phyloP scores from a whole-genome alignment of 495 filamentous ascomycete genomes.

The Sporormia fimetaria region DNA sequence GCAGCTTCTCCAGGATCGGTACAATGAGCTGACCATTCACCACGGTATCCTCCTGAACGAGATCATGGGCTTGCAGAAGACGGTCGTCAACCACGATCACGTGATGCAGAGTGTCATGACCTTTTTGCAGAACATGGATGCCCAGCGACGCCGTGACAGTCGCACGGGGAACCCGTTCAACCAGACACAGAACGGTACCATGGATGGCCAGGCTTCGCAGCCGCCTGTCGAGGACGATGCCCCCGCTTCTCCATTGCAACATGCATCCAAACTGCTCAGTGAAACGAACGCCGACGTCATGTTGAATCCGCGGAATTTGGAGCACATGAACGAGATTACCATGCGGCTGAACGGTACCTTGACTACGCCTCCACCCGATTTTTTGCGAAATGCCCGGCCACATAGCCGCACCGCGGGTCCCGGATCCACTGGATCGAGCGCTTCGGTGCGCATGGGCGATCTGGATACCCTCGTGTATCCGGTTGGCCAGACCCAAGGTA shows the following conservation, averaged over 20 bases:
- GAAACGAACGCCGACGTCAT: conserved; percentile 69
- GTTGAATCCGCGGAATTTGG: conserved; percentile 61
- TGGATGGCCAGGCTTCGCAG: conserved; percentile 9
- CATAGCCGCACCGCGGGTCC: conserved; percentile 33
- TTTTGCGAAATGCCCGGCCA: conserved; percentile 27
- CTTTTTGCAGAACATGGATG: conserved; percentile 55
- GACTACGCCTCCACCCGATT: conserved; percentile 35
- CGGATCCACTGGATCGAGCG: conserved; percentile 40
- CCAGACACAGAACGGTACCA: conserved; percentile 24
- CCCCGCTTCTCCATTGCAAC: conserved; percentile 70
- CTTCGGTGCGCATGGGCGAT: conserved; percentile 48
- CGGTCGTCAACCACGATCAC: conserved; percentile 70
- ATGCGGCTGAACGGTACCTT: conserved; percentile 41
- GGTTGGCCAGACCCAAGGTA: conserved; percentile 76
- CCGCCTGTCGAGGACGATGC: conserved; percentile 46
- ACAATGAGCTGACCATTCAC: conserved; percentile 72
- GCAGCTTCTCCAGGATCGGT: conserved; percentile 70
- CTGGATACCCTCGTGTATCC: conserved; percentile 81
- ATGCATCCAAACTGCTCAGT: conserved; percentile 79
- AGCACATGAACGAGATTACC: conserved; percentile 63
- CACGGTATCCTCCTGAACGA: conserved; percentile 83
- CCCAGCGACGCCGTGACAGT: conserved; percentile 52
- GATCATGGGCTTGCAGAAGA: conserved; percentile 77
- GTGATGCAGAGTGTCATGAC: conserved; percentile 66
- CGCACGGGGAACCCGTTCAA: conserved; percentile 43